Percentiles rank a stretch among this genome's conserved stretches.
phyloP scores from a whole-genome alignment of 1,139 yeast genomes.

The Suhomyces guaymorum region DNA sequence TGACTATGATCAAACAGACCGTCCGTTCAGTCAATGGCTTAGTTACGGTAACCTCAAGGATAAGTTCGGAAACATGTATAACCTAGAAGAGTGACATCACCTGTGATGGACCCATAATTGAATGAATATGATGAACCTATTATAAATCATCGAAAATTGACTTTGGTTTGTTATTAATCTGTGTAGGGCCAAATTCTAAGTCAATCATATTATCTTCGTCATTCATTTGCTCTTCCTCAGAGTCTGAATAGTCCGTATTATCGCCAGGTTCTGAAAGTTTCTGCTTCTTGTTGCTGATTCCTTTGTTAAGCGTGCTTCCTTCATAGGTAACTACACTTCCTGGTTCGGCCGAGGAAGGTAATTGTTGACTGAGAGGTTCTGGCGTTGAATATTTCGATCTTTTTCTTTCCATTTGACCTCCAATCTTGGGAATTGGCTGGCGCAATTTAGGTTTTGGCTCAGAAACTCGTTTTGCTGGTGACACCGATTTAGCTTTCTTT shows the following conservation, averaged over 20 bases:
- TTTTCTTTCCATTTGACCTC: not conserved
- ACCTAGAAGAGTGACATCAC: conserved; percentile 6
- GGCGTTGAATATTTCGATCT: conserved; percentile 2
- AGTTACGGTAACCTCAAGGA: conserved; percentile 26
- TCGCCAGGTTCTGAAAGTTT: conserved; percentile 10
- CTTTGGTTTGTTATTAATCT: conserved; percentile 31
- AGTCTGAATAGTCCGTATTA: conserved; percentile 30
- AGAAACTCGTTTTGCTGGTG: not conserved
- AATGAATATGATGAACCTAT: not conserved
- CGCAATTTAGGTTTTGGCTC: conserved; percentile 5
- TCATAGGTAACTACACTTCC: conserved; percentile 3
- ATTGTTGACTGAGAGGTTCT: conserved; percentile 4
- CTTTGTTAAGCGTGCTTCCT: not conserved
- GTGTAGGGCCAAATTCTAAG: conserved; percentile 39
- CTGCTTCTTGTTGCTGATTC: not conserved
- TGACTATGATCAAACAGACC: conserved; percentile 39
- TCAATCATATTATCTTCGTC: conserved; percentile 8
- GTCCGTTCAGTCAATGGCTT: conserved; percentile 48
- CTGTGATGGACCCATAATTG: not conserved
- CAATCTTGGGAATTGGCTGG: conserved; percentile 7
- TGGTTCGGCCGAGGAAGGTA: conserved; percentile 8
- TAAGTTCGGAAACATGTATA: conserved; percentile 22
- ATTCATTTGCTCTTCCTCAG: conserved; percentile 16
- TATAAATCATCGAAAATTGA: conserved; percentile 30
- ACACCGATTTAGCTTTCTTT: not conserved